Conservation (phyloP, 2,329 filamentous ascomycete genomes). For the Basipetospora sp. region DNA sequence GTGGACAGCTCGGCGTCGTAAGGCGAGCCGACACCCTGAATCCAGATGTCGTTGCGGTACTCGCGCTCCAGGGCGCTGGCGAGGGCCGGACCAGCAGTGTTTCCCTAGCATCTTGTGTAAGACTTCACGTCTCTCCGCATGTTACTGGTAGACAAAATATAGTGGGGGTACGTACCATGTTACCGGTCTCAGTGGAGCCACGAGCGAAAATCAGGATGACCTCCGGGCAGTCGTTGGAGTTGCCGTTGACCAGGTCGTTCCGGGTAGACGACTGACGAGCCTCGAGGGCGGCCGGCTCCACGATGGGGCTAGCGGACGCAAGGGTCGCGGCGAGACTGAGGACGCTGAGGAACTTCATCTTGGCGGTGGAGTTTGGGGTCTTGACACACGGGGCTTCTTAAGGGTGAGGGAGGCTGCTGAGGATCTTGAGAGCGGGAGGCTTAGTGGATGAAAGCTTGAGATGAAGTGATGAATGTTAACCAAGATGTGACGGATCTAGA, state of each 20-base stretch:
- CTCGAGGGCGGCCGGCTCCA: conserved; percentile 2
- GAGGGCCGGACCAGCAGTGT: conserved; percentile 2
- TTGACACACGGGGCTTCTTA: too few species aligned
- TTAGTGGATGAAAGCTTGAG: too few species aligned
- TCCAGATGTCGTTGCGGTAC: conserved; percentile 2
- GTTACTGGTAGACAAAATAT: background rate
- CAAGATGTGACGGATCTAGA: too few species aligned
- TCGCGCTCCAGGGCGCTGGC: conserved; percentile 3
- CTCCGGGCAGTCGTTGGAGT: conserved; percentile 1
- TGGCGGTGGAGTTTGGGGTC: too few species aligned
- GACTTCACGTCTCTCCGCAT: background rate
- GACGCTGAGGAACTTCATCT: conserved; percentile 12
- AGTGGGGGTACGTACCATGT: conserved; percentile 1
- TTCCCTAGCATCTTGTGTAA: background rate
- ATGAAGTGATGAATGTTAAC: too few species aligned
- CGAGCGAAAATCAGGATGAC: conserved; percentile 4
- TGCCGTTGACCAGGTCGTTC: conserved; percentile 3
- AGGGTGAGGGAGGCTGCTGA: too few species aligned
- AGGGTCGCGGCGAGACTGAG: conserved; percentile 9
- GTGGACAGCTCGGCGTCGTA: conserved; percentile 15
- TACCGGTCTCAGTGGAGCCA: conserved; percentile 4
- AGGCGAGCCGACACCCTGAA: conserved; percentile 5
- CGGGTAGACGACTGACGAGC: conserved; percentile 2
- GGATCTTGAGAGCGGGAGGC: too few species aligned
- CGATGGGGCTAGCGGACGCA: conserved; percentile 8